Conservation (phyloP, 78 protist genomes). For the Cavenderia fasciculata region DNA sequence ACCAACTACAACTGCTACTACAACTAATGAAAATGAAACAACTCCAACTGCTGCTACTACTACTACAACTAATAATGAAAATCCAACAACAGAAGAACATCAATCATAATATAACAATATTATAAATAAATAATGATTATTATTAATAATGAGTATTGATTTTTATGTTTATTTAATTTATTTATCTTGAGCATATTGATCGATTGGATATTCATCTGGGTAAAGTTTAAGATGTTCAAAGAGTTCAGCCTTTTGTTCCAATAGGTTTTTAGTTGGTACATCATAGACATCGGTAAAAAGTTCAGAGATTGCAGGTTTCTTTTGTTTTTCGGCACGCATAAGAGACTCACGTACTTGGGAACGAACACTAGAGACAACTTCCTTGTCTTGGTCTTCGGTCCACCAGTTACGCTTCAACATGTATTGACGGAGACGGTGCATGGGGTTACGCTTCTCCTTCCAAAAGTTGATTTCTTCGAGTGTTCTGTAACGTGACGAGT, state of each 20-base stretch:
- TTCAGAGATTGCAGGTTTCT: constrained; percentile 78
- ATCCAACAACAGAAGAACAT: no score
- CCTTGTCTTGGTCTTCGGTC: constrained; percentile 61
- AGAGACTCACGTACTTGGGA: constrained; percentile 54
- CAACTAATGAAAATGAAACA: background rate
- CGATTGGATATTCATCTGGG: constrained; percentile 83
- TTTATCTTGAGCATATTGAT: constrained; percentile 41
- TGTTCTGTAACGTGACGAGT: constrained; percentile 92
- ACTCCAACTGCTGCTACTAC: background rate
- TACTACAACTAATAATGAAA: constrained; percentile 1
- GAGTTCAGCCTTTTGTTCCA: constrained; percentile 78
- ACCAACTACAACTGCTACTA: background rate
- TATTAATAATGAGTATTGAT: no score
- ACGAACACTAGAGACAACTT: constrained; percentile 9
- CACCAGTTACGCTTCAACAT: constrained; percentile 66
- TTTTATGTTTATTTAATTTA: no score
- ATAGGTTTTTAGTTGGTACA: constrained; percentile 49
- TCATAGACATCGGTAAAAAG: constrained; percentile 92
- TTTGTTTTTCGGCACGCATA: constrained; percentile 53
- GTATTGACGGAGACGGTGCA: constrained; percentile 32
- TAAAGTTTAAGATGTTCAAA: constrained; percentile 69
- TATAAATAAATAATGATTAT: no score
- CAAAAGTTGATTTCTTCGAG: constrained; percentile 80
- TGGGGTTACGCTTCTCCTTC: constrained; percentile 54
- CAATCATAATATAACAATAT: no score